Conservation (phyloP, 2,329 filamentous ascomycete species). For the Penicillium freii region DNA sequence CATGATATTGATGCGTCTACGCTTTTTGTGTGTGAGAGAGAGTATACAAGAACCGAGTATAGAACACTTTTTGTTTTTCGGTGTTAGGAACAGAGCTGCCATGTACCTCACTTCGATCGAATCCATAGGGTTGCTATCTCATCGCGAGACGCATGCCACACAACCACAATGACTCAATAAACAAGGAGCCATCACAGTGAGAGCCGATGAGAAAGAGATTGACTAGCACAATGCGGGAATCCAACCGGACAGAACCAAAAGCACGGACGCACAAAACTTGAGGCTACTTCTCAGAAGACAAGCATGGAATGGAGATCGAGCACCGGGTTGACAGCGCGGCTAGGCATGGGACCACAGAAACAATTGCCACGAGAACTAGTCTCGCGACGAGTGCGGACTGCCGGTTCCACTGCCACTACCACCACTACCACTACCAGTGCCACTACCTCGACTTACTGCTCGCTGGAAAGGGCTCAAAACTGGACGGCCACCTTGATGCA, state of each 20-base stretch:
- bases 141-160: constrained; percentile 12
- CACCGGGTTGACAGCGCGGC: background rate
- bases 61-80: constrained; percentile 23
- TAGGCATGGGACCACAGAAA: constrained; percentile 3
- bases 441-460: constrained; percentile 50
- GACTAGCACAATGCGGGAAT: constrained; percentile 8
- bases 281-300: constrained; percentile 7
- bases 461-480: constrained; percentile 41
- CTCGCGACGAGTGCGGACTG: constrained; percentile 41
- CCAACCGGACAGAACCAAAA: constrained; percentile 13
- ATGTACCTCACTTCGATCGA: constrained; percentile 19
- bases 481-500: constrained; percentile 39
- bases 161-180: background rate
- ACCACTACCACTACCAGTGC: constrained; percentile 44
- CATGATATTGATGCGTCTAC: constrained; percentile 12
- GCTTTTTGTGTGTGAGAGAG: background rate
- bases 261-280: constrained; percentile 8
- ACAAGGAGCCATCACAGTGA: constrained; percentile 4
- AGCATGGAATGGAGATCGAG: constrained; percentile 4
- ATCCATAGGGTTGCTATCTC: constrained; percentile 13
- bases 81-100: constrained; percentile 18
- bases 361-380: constrained; percentile 23
- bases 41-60: constrained; percentile 10
- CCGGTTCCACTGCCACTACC: constrained; percentile 41
- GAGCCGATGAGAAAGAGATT: constrained; percentile 10